phyloP scores from a whole-genome alignment of 2,329 filamentous ascomycete species.

The Ascochyta pisi region DNA sequence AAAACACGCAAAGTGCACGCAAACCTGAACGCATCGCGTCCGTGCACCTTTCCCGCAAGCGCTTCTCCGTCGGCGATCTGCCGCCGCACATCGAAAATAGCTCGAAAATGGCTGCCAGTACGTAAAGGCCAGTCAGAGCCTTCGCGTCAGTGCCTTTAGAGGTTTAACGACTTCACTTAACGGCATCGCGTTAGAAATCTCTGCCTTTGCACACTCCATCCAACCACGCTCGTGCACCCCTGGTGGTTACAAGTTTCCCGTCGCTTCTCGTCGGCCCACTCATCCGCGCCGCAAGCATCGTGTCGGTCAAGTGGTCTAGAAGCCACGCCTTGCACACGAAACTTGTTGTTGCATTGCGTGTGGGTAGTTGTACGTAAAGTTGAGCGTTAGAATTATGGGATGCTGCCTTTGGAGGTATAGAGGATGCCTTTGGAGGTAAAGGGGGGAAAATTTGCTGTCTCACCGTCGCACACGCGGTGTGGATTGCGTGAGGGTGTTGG shows the following conservation, averaged over 20 bases:
- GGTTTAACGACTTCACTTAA: conserved; percentile 22
- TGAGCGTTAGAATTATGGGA: conserved; percentile 5
- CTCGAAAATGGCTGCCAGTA: conserved; percentile 6
- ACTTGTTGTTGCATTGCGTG: conserved; percentile 12
- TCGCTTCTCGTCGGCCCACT: conserved; percentile 7
- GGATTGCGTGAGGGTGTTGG: conserved; percentile 12
- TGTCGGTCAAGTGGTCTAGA: neutral
- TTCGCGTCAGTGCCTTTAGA: conserved; percentile 11
- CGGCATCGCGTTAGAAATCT: conserved; percentile 22
- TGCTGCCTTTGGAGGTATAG: conserved; percentile 20
- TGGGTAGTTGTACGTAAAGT: conserved; percentile 17
- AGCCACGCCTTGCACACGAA: conserved; percentile 2
- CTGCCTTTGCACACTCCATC: neutral
- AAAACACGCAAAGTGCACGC: neutral
- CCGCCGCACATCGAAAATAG: conserved; percentile 9
- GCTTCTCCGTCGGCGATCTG: conserved; percentile 21
- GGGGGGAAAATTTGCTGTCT: conserved; percentile 18
- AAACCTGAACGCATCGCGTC: neutral
- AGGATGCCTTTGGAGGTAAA: conserved; percentile 17
- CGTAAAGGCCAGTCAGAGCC: conserved; percentile 19
- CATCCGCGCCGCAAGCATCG: neutral
- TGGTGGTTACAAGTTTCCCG: conserved; percentile 16
- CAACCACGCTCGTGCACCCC: conserved; percentile 5
- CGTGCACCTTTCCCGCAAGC: conserved; percentile 18
- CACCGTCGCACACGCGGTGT: conserved; percentile 5